Base-by-base conservation (phyloP, 345 rosid genomes). In the Chamaenerion angustifolium region DNA sequence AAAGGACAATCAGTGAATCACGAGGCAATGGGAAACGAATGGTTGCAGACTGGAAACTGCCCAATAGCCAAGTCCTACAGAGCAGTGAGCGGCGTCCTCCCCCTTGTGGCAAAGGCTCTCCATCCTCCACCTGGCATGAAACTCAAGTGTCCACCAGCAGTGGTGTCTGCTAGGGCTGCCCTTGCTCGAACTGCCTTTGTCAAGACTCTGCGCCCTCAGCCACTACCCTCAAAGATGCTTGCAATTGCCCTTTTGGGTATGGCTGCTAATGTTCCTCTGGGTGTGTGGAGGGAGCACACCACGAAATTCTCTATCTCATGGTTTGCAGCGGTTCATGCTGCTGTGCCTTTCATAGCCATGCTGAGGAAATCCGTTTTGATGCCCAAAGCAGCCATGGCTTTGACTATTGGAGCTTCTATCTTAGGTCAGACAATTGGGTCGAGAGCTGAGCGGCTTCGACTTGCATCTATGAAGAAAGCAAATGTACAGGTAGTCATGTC, bases 311-410 rank as follows among this genome's bases (percentile, higher is more conserved):
- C 97, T 12, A 54, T 73, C 17, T 56, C 86, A 5, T 88, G 97
- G 97, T 82, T 88, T 76, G 70, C 68, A 11, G 95, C 95, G 1
- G 74, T 88, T 50, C 95, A 88, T 59, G 95, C 96, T 15, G 92
- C 92, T n/a, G 95, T 88, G 42, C 97, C 89, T 14, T 88, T 88
- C 61, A 82, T 88, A 49, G 97, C 89, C 10, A 82, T 88, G 87
- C 82, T 85, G 10, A 70, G 97, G 73, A 88, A 88, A 59, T 85
- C 95, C 0, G 83, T 82, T 0, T 12, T 75, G 71, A 85, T 88
- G 85, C 97, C 93, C 0, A 88, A 88, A 56, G 49, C 88, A 31
- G 97, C 97, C 3, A 88, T 88, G 93, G 93, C 78, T 6, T 58
- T 88, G 62, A 88, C 97, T 6, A 78, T 85, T 14, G 93, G 76